Evolutionary conservation across 106 monocot genomes (phyloP).

Genomic region (Platanthera zijinensis): DNA sequence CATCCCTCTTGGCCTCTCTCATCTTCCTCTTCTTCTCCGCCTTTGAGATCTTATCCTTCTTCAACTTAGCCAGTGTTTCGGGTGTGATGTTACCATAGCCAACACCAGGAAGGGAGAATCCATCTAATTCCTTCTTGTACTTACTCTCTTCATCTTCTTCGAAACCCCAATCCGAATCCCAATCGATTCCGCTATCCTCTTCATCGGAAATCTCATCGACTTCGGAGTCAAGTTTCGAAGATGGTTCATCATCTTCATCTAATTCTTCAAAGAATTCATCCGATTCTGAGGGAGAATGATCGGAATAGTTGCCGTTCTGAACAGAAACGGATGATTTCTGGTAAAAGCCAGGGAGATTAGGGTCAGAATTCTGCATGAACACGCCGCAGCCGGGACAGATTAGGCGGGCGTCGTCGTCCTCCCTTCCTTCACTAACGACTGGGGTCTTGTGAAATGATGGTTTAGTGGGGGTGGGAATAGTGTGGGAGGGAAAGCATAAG

Average conservation of each 20-base stretch:
- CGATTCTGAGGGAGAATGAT: slow-evolving; percentile 3
- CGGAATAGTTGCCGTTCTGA: background rate
- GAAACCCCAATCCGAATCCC: slow-evolving; percentile 49
- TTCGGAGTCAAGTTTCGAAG: slow-evolving; percentile 26
- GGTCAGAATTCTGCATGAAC: slow-evolving; percentile 80
- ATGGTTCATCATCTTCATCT: slow-evolving; percentile 21
- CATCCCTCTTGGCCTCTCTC: slow-evolving; percentile 42
- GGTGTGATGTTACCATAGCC: slow-evolving; percentile 83
- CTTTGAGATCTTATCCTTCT: slow-evolving; percentile 77
- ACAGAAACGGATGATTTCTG: slow-evolving; percentile 13
- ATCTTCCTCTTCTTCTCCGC: slow-evolving; percentile 67
- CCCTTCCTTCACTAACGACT: slow-evolving; percentile 65
- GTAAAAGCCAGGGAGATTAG: slow-evolving; percentile 80
- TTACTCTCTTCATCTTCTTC: slow-evolving; percentile 40
- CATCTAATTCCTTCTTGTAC: slow-evolving; percentile 54
- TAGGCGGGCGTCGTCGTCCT: slow-evolving; percentile 39
- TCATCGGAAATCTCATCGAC: slow-evolving; percentile 17
- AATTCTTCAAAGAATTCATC: slow-evolving; percentile 31
- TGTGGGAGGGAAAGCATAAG: slow-evolving; percentile 14
- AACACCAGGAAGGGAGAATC: slow-evolving; percentile 65
- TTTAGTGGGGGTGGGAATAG: slow-evolving; percentile 7
- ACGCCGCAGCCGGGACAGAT: slow-evolving; percentile 93
- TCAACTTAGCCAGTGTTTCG: slow-evolving; percentile 42
- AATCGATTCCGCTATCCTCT: slow-evolving; percentile 19
- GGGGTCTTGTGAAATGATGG: slow-evolving; percentile 2